A percentile compares a stretch with the other conserved stretches of the same genome.
These are phyloP conservation scores for Stramenopiles sp. DNA, from an alignment of 352 stramenopile genomes.

Conservation along the genomic window DNA sequence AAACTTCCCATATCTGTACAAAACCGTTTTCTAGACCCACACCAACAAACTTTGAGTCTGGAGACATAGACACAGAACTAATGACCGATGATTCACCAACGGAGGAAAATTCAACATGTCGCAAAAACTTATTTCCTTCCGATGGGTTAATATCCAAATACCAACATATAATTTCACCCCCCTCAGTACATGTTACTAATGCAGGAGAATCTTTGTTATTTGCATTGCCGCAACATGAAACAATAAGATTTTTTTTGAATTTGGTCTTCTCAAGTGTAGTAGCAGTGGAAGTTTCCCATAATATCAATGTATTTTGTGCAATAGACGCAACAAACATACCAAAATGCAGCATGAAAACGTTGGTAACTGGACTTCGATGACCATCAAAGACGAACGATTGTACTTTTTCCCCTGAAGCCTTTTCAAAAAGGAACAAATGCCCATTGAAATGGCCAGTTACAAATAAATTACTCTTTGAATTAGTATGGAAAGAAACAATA, in stretches of 20 bases:
- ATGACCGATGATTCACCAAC: background rate
- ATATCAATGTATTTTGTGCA: background rate
- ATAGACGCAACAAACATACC: background rate
- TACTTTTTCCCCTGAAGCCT: background rate
- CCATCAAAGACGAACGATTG: background rate
- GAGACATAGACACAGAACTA: background rate
- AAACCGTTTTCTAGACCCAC: background rate
- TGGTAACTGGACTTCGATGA: background rate
- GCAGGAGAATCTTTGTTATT: background rate
- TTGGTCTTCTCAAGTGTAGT: background rate
- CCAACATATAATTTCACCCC: background rate
- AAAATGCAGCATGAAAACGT: conserved; percentile 4
- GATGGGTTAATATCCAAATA: background rate
- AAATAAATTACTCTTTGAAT: background rate
- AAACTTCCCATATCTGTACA: background rate
- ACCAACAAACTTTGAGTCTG: background rate
- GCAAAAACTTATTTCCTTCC: background rate
- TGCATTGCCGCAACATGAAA: background rate
- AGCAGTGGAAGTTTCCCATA: background rate
- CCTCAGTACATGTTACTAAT: background rate
- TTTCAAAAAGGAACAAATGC: background rate
- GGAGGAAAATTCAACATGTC: background rate
- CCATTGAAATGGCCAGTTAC: background rate
- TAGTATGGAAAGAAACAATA: background rate
- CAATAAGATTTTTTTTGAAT: background rate